Conservation (phyloP, 1,139 yeast species). For the Kodamaea ohmeri region DNA sequence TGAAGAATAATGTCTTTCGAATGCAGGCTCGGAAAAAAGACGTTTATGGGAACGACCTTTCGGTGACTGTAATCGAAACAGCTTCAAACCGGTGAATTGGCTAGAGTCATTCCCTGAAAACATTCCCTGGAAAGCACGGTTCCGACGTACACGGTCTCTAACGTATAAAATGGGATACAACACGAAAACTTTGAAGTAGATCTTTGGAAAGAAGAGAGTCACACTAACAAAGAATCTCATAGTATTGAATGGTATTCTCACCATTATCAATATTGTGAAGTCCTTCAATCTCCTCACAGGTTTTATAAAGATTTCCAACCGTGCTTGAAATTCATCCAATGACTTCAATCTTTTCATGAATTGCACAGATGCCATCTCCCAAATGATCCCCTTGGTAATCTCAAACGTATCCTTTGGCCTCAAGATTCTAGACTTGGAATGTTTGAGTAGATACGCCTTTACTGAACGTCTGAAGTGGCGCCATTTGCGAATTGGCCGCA, state of each 20-base stretch:
- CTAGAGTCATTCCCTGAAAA: constrained; percentile 1
- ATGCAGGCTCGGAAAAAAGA: constrained; percentile 4
- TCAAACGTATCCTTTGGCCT: constrained; percentile 10
- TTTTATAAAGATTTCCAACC: constrained; percentile 8
- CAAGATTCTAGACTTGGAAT: constrained; percentile 6
- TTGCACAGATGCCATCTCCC: constrained; percentile 20
- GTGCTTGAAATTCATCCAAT: constrained; percentile 5
- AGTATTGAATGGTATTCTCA: constrained; percentile 20
- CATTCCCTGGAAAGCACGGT: no score
- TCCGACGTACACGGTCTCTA: no score
- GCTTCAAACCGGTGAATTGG: constrained; percentile 12
- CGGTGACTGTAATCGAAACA: constrained; percentile 13
- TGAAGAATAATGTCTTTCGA: constrained; percentile 9
- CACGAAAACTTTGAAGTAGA: constrained; percentile 17
- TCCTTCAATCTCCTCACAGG: constrained; percentile 13
- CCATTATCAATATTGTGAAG: constrained; percentile 13
- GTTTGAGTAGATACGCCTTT: constrained; percentile 9
- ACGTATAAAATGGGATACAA: constrained; percentile 17
- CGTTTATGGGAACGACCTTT: constrained; percentile 1
- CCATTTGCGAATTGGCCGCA: constrained; percentile 9
- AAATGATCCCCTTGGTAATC: constrained; percentile 14
- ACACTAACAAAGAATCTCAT: constrained; percentile 17
- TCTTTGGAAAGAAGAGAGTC: constrained; percentile 21
- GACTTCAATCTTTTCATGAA: constrained; percentile 11
- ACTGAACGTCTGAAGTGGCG: constrained; percentile 7